phyloP scores from a whole-genome alignment of 139 green algal species.

The Spirogloea muscicola region DNA sequence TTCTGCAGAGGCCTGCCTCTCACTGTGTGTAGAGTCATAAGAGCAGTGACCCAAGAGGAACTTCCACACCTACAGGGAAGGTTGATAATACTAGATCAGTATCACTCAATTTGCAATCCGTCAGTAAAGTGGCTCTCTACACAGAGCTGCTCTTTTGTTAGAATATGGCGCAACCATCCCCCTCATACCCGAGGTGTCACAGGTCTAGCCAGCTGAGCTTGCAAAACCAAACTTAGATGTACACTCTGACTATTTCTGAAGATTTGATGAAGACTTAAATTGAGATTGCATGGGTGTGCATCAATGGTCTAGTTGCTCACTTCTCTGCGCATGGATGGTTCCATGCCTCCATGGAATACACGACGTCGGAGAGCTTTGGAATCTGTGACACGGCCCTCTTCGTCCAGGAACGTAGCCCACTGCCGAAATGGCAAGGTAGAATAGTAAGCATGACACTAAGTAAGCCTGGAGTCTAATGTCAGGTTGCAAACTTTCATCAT shows the following conservation, averaged over 20 bases:
- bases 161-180: neutral
- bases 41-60: constrained; percentile 72
- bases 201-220: too few species aligned
- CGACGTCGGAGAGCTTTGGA: constrained; percentile 53
- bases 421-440: too few species aligned
- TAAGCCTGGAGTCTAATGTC: too few species aligned
- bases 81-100: neutral
- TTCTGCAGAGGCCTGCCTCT: constrained; percentile 40
- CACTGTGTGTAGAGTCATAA: constrained; percentile 27
- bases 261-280: neutral
- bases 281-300: neutral
- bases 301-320: neutral
- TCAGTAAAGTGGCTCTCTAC: neutral
- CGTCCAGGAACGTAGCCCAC: constrained; percentile 53
- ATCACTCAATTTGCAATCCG: neutral
- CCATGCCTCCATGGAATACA: constrained; percentile 60
- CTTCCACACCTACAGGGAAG: constrained; percentile 65
- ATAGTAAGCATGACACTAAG: too few species aligned
- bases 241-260: neutral
- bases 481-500: too few species aligned
- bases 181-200: neutral
- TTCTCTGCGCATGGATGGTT: constrained; percentile 44
- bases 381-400: constrained; percentile 56
- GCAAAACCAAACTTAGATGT: neutral
- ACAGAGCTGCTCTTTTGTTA: neutral